Evolutionary conservation across 2,329 filamentous ascomycete species (phyloP).

Genomic region (Fusarium paranaense): DNA sequence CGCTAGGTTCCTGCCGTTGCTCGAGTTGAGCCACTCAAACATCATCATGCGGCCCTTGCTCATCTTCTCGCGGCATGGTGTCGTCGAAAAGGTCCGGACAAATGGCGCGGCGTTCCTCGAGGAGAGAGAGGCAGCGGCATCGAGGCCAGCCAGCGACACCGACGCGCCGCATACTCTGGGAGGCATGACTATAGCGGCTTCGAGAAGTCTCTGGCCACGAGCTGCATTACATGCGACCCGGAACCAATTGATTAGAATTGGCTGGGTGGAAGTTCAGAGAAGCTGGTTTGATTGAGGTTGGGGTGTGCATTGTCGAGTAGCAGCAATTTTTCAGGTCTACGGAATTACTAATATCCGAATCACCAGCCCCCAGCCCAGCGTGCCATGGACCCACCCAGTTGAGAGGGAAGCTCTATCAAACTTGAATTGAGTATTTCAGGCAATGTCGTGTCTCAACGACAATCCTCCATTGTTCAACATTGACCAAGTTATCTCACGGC

Average conservation of each 20-base stretch:
- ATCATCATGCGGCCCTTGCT: conserved; percentile 52
- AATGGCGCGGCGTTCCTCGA: conserved; percentile 31
- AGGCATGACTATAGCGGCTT: conserved; percentile 46
- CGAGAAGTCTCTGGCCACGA: conserved; percentile 24
- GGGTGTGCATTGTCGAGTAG: conserved; percentile 6
- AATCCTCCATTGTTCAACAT: background rate
- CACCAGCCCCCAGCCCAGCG: background rate
- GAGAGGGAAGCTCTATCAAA: background rate
- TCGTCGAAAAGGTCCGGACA: conserved; percentile 54
- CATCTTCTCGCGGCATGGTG: conserved; percentile 53
- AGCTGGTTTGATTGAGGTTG: conserved; percentile 27
- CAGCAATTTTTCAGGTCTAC: conserved; percentile 39
- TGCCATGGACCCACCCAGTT: background rate
- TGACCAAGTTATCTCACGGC: background rate
- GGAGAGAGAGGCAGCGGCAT: conserved; percentile 40
- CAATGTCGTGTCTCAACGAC: background rate
- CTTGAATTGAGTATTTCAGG: background rate
- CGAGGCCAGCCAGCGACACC: conserved; percentile 47
- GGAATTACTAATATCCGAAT: conserved; percentile 24
- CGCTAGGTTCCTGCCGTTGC: conserved; percentile 39
- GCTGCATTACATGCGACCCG: conserved; percentile 42
- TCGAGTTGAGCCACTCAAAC: conserved; percentile 52
- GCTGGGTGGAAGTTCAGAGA: conserved; percentile 30
- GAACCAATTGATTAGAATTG: conserved; percentile 42
- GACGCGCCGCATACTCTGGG: conserved; percentile 47